These are phyloP conservation scores for Cyclanthera cordifolia DNA, from an alignment of 306 rosid species.

Conservation along the genomic window DNA sequence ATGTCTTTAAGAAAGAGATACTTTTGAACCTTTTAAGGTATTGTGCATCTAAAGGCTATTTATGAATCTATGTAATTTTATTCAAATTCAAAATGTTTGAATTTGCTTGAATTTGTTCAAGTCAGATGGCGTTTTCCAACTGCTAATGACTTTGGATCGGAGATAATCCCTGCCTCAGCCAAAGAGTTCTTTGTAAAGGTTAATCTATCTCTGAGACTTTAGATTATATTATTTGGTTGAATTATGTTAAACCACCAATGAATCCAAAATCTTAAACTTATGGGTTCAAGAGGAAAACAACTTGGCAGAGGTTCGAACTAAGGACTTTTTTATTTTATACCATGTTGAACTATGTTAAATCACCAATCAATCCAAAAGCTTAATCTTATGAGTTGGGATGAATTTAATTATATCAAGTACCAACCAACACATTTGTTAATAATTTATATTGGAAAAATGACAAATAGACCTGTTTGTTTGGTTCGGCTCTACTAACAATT, in stretches of 20 bases:
- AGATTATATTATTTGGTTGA: no score
- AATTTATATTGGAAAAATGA: not conserved
- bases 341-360: no score
- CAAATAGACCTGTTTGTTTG: not conserved
- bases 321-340: no score
- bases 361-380: no score
- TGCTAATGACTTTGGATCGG: conserved; percentile 97
- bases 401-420: no score
- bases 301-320: no score
- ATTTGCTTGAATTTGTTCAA: conserved; percentile 24
- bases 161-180: conserved; percentile 91
- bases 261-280: no score
- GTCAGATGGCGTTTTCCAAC: conserved; percentile 95
- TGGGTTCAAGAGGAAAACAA: no score
- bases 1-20: conserved; percentile 91
- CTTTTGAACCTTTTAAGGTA: conserved; percentile 87
- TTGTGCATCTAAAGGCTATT: conserved; percentile 4
- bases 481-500: not conserved
- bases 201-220: not conserved
- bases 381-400: no score
- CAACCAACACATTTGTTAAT: not conserved
- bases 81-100: not conserved
- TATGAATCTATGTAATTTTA: conserved; percentile 12
- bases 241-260: no score
- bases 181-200: conserved; percentile 78